Evolutionary conservation across 768 basidiomycete species (phyloP).

Genomic region (Kwoniella dendrophila): DNA sequence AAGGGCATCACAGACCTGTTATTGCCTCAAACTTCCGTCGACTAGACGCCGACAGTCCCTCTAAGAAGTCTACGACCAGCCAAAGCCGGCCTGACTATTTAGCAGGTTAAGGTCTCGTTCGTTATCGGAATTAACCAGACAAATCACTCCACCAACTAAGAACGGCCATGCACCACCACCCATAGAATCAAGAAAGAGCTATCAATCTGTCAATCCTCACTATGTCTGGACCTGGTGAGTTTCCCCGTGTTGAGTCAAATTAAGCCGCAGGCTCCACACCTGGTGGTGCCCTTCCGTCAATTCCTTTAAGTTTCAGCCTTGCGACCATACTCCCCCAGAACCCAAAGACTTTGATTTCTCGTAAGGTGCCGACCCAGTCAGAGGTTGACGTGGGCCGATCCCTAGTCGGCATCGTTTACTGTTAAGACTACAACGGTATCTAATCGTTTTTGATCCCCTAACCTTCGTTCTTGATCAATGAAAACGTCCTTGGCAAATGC

Average conservation of each 20-base stretch:
- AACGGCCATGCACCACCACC: slow-evolving; percentile 88
- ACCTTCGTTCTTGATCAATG: slow-evolving; percentile 84
- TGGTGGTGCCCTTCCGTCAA: slow-evolving; percentile 82
- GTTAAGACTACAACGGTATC: slow-evolving; percentile 82
- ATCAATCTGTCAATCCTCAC: slow-evolving; percentile 78
- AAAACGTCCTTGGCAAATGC: slow-evolving; percentile 84
- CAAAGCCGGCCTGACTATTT: slow-evolving; percentile 78
- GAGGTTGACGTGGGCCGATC: slow-evolving; percentile 70
- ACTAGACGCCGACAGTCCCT: slow-evolving; percentile 80
- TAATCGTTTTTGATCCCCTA: slow-evolving; percentile 83
- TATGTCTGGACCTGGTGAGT: slow-evolving; percentile 79
- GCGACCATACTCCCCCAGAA: slow-evolving; percentile 76
- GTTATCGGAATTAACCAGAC: slow-evolving; percentile 96
- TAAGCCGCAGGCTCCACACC: slow-evolving; percentile 77
- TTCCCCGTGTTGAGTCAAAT: slow-evolving; percentile 83
- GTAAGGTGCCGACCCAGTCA: slow-evolving; percentile 77
- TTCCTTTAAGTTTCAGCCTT: slow-evolving; percentile 80
- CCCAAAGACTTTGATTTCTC: slow-evolving; percentile 88
- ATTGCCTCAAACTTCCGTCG: slow-evolving; percentile 85
- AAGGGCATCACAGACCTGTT: slow-evolving; percentile 90
- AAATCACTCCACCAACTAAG: slow-evolving; percentile 89
- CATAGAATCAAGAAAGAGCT: slow-evolving; percentile 82
- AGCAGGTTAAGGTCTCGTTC: slow-evolving; percentile 92
- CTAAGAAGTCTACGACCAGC: slow-evolving; percentile 80
- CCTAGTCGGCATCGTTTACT: slow-evolving; percentile 82